These are phyloP conservation scores for Allium cepa DNA, from an alignment of 106 monocot genomes.

Conservation along the genomic window DNA sequence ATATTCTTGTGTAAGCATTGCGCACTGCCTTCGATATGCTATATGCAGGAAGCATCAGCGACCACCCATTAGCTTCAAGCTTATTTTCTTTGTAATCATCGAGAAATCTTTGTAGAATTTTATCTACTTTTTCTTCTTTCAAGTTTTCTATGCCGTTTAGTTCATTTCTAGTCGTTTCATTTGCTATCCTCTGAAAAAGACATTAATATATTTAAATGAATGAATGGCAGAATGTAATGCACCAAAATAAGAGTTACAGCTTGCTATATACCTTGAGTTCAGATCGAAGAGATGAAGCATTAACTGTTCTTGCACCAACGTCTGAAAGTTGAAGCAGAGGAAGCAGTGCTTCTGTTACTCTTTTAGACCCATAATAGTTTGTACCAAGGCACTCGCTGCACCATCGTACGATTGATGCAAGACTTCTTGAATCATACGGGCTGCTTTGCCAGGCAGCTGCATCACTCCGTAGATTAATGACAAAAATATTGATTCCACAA, in stretches of 20 bases:
- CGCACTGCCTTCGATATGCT: constrained; percentile 47
- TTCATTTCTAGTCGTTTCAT: background rate
- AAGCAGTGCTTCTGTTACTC: constrained; percentile 62
- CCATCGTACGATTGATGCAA: constrained; percentile 33
- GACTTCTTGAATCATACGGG: constrained; percentile 19
- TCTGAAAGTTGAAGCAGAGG: constrained; percentile 54
- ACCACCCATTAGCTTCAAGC: constrained; percentile 41
- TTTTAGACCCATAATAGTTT: constrained; percentile 63
- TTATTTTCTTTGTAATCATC: constrained; percentile 29
- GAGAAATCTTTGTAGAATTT: constrained; percentile 28
- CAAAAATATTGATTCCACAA: too few relatives aligned
- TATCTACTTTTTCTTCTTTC: constrained; percentile 30
- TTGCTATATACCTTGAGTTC: constrained; percentile 30
- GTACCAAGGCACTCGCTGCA: constrained; percentile 51
- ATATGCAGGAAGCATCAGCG: constrained; percentile 44
- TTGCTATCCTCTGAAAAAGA: background rate
- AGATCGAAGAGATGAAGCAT: constrained; percentile 47
- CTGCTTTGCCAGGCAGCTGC: constrained; percentile 52
- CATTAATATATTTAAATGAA: too few relatives aligned
- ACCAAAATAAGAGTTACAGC: background rate
- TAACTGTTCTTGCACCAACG: constrained; percentile 47
- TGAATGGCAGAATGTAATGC: background rate
- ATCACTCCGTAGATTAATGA: background rate
- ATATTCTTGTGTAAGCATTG: constrained; percentile 49
- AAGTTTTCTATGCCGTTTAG: constrained; percentile 3